phyloP scores from a whole-genome alignment of 2,329 filamentous ascomycete genomes.

The Cryphonectria radicalis region DNA sequence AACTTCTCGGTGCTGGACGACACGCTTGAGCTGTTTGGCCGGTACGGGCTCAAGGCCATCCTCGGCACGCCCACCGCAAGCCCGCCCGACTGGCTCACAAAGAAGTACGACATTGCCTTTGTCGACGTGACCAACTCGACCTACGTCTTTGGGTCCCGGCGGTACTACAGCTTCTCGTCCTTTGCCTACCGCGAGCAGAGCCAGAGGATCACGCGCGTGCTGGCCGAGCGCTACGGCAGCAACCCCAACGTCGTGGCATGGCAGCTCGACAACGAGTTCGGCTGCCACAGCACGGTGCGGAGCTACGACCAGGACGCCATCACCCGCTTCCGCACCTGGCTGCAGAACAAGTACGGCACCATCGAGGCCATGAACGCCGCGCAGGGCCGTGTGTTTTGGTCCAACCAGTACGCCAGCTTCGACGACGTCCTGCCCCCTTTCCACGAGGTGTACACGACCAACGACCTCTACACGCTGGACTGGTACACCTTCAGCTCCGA shows the following conservation, averaged over 20 bases:
- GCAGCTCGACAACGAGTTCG: conserved; percentile 36
- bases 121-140: conserved; percentile 34
- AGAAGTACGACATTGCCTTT: conserved; percentile 33
- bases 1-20: conserved; percentile 33
- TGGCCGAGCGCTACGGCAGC: conserved; percentile 33
- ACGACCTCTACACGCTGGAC: conserved; percentile 33
- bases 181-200: conserved; percentile 33
- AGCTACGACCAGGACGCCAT: conserved; percentile 33
- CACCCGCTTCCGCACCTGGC: conserved; percentile 32
- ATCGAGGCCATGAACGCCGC: conserved; percentile 32
- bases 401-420: conserved; percentile 32
- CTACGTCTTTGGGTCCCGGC: conserved; percentile 32
- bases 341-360: conserved; percentile 32
- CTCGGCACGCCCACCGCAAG: conserved; percentile 33
- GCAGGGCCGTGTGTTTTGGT: conserved; percentile 35
- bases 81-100: conserved; percentile 31
- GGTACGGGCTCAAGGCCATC: conserved; percentile 33
- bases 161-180: conserved; percentile 35
- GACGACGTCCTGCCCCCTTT: conserved; percentile 32
- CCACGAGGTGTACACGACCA: conserved; percentile 33
- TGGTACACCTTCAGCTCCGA: conserved; percentile 35
- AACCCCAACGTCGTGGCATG: conserved; percentile 30
- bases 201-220: conserved; percentile 32
- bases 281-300: conserved; percentile 32
- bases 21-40: conserved; percentile 29